Evolutionary conservation across 148 eudicot genomes (phyloP), one percentile per base, ranked within the genome.

Genomic region (Silene uniflora): DNA sequence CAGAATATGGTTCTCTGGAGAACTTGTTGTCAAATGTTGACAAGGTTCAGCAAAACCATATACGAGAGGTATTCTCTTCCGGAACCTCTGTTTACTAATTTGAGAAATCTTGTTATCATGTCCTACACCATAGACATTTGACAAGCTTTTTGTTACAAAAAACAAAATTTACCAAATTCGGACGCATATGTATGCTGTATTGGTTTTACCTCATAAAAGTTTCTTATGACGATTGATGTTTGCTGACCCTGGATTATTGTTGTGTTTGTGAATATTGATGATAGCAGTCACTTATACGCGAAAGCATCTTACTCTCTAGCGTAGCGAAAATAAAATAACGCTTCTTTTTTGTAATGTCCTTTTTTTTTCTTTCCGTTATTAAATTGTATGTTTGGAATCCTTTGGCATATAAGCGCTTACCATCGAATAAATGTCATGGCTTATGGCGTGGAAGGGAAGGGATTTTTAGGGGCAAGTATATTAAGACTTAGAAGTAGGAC

Each of bases 1-100:
- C 94, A 60, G 89, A 89, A 81, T 92, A 82, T 85, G 98, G 98
- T 75, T 87, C 96, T 44, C 74, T 92, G 81, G 98, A 92, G 73
- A 86, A 87, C 62, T 81, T 92, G 83, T 81, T 95, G 85, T 71
- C 78, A 42, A 82, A 84, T 77, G 84, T 91, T 67, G 96, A 95
- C 67, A 88, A 86, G 78, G 91, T 95, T 35, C 83, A 85, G 65
- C 91, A 88, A 77, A 90, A 84, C 47, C 83, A 88, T 77, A 91
- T 95, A 49, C 83, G 85, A 83, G 85, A 91, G 98, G 95, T 92
- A 78, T 11, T 47, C 44, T 1, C 70, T 67, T 24, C 56, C 14
- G 14, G 16, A 52, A 52, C 56, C 3, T 52, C 56, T 21, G n/a
- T 17, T 64, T 12, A 27, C 35, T 72, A 49, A 52, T 32, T 19